Conservation (phyloP, 768 basidiomycete genomes). For the Nevesoporus exiguus region DNA sequence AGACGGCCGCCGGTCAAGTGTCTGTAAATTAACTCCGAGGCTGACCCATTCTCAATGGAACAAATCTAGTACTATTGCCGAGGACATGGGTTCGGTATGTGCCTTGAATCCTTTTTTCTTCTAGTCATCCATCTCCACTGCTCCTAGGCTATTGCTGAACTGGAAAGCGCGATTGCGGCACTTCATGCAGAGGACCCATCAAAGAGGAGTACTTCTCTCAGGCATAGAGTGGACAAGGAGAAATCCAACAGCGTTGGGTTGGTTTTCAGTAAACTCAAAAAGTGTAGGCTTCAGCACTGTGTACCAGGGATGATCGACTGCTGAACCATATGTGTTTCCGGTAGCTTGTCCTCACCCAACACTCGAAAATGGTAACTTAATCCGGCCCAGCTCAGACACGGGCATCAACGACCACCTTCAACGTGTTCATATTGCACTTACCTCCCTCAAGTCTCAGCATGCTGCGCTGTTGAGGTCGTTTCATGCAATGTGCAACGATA, state of each 20-base stretch:
- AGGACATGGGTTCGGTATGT: conserved; percentile 66
- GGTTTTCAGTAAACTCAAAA: conserved; percentile 62
- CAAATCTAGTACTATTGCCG: conserved; percentile 50
- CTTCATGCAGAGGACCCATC: conserved; percentile 39
- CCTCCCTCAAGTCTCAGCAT: conserved; percentile 60
- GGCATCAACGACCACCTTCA: conserved; percentile 31
- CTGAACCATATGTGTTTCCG: conserved; percentile 1
- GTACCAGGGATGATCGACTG: background rate
- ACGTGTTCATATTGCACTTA: conserved; percentile 46
- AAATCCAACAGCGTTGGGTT: conserved; percentile 34
- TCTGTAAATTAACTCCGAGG: conserved; percentile 37
- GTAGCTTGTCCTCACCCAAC: conserved; percentile 19
- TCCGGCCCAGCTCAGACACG: conserved; percentile 18
- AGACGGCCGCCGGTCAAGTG: conserved; percentile 36
- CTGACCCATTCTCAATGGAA: conserved; percentile 44
- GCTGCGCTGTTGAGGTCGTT: conserved; percentile 45
- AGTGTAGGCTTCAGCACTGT: conserved; percentile 40
- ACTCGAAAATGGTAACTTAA: conserved; percentile 29
- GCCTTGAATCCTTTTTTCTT: conserved; percentile 1
- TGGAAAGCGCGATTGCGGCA: conserved; percentile 51
- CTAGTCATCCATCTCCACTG: background rate
- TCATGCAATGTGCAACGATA: conserved; percentile 33
- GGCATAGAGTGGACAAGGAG: conserved; percentile 43
- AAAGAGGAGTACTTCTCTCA: conserved; percentile 36
- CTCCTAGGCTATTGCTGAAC: conserved; percentile 51